Evolutionary conservation across 306 rosid species (phyloP), one percentile per base, ranked within the genome.

Genomic region (Ormosia emarginata): DNA sequence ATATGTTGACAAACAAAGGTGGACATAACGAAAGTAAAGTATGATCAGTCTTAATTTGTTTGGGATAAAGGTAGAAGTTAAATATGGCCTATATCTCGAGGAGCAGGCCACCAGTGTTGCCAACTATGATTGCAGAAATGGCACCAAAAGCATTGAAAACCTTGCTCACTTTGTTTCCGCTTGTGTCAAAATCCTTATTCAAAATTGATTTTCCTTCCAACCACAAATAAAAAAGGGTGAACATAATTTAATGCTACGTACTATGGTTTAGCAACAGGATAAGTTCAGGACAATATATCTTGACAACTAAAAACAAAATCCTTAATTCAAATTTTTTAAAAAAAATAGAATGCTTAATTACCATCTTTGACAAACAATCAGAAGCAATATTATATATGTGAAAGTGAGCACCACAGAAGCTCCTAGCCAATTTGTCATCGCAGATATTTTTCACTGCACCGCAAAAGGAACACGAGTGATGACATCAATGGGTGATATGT

Each of bases 71-170:
- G n/a, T n/a, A n/a, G n/a, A n/a, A n/a, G n/a, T 2, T 15, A 7
- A 14, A 32, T 17, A 43, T 71, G 17, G 88, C 93, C 90, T 90
- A 89, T 84, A 88, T 86, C 53, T 90, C 94, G 0, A 47, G 92
- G 9, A 90, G 88, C 68, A 90, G 36, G 76, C 94, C 94, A 14
- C 85, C 8, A 0, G 89, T 83, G 88, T 88, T 90, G 79, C 67
- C 4, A 10, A 88, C 94, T 13, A 90, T 64, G 44, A 86, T 79
- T 2, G 85, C 88, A 15, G 94, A 67, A 73, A 90, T 75, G 49
- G 94, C 88, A 41, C 85, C 86, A 15, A 90, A 86, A 15, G 71
- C 89, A 76, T 75, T 79, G 75, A 85, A 76, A 17, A 86, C 86
- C 71, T 84, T 86, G 59, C 53, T 77, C 43, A 71, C 84, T 59